phyloP scores from a whole-genome alignment of 2,329 filamentous ascomycete genomes.

The Trichoderma koningiopsis region DNA sequence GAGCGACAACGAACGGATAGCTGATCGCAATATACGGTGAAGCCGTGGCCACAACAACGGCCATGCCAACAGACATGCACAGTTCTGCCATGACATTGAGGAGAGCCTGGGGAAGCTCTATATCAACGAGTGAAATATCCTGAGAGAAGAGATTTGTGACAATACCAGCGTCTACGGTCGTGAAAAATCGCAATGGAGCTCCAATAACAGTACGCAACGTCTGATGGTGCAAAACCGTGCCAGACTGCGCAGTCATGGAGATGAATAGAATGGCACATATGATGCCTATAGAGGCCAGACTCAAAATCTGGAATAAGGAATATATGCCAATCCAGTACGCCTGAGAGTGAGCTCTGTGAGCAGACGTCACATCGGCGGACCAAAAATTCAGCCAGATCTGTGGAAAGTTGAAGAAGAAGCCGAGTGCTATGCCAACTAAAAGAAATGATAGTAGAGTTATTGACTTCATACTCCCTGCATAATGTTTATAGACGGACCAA shows the following conservation, averaged over 20 bases:
- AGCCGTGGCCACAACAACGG: conserved; percentile 49
- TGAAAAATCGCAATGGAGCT: conserved; percentile 47
- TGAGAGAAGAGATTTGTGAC: conserved; percentile 51
- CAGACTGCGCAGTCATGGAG: conserved; percentile 35
- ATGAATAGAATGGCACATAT: conserved; percentile 32
- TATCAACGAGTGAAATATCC: conserved; percentile 47
- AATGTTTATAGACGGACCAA: conserved; percentile 40
- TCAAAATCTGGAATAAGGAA: conserved; percentile 29
- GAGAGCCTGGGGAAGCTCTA: conserved; percentile 41
- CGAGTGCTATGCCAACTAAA: conserved; percentile 31
- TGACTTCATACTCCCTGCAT: conserved; percentile 36
- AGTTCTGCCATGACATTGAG: conserved; percentile 35
- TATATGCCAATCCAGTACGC: conserved; percentile 40
- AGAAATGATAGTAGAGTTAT: conserved; percentile 30
- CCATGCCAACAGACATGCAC: conserved; percentile 44
- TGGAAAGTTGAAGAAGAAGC: conserved; percentile 36
- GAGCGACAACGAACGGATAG: conserved; percentile 51
- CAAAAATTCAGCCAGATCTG: conserved; percentile 48
- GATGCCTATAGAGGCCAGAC: conserved; percentile 24
- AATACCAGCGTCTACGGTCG: conserved; percentile 45
- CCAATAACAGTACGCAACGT: conserved; percentile 40
- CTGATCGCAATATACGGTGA: conserved; percentile 50
- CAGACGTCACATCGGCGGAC: conserved; percentile 35
- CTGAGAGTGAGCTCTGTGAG: conserved; percentile 21
- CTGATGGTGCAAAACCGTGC: conserved; percentile 37